These are phyloP conservation scores for Colletotrichum ledebouriae DNA, from an alignment of 2,329 filamentous ascomycete species.

Conservation along the genomic window DNA sequence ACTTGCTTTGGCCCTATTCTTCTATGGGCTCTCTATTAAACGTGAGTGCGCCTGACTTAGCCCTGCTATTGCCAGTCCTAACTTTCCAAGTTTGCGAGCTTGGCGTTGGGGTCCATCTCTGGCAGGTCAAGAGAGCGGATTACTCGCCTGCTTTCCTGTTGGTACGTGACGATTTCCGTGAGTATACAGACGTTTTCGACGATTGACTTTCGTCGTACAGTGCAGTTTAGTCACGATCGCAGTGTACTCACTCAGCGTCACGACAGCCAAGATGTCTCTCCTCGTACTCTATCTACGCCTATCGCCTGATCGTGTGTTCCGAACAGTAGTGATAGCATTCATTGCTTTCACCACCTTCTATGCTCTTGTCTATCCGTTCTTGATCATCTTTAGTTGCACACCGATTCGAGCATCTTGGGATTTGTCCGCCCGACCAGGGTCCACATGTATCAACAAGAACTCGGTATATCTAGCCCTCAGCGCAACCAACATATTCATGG, in stretches of 20 bases:
- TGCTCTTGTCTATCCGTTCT: conserved; percentile 45
- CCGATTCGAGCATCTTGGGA: conserved; percentile 37
- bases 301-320: conserved; percentile 49
- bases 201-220: not conserved
- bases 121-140: conserved; percentile 31
- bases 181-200: too few species aligned
- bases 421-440: not conserved
- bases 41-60: rapidly evolving
- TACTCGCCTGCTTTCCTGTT: conserved; percentile 25
- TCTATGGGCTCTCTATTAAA: conserved; percentile 25
- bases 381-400: conserved; percentile 43
- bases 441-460: conserved; percentile 33
- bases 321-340: conserved; percentile 49
- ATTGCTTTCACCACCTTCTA: conserved; percentile 49
- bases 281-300: conserved; percentile 41
- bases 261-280: conserved; percentile 41
- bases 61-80: rapidly evolving
- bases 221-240: conserved; percentile 14
- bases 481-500: conserved; percentile 40
- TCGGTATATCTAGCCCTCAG: conserved; percentile 31
- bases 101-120: conserved; percentile 33
- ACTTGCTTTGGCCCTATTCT: conserved; percentile 13
- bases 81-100: conserved; percentile 19
- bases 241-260: conserved; percentile 38
- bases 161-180: not conserved